These are phyloP conservation scores for Phlyctochytrium arcticum DNA, from an alignment of 192 early-diverging fungal species.

Conservation along the genomic window DNA sequence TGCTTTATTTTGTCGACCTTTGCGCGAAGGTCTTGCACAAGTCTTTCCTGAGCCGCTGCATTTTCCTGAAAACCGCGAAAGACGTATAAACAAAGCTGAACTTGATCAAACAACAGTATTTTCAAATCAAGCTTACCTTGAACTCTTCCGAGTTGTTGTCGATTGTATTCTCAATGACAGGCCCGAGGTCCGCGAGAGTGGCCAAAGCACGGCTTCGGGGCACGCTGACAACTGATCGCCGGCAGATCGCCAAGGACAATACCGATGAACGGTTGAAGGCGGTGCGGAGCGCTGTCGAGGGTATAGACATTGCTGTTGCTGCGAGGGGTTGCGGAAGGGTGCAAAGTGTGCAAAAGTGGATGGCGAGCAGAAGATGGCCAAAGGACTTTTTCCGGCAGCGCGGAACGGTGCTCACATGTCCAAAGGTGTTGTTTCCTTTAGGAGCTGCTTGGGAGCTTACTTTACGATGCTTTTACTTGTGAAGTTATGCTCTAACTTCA, in stretches of 20 bases:
- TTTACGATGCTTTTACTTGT: no score
- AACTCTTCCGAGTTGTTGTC: slow-evolving; percentile 66
- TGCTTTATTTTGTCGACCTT: slow-evolving; percentile 68
- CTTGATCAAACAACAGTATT: neutral
- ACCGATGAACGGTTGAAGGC: no score
- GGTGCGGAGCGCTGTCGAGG: no score
- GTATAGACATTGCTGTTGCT: no score
- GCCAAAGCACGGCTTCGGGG: neutral
- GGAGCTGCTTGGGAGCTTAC: no score
- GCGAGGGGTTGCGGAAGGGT: no score
- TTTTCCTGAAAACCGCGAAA: slow-evolving; percentile 60
- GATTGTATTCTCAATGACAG: slow-evolving; percentile 65
- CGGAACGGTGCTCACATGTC: neutral
- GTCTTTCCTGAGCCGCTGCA: slow-evolving; percentile 57
- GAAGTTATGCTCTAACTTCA: no score
- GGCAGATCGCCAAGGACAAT: no score
- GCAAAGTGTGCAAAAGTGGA: no score
- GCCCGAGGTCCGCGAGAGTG: slow-evolving; percentile 26
- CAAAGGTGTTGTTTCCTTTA: no score
- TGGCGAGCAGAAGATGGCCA: neutral
- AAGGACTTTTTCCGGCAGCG: neutral
- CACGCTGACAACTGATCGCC: no score
- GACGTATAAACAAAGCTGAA: neutral
- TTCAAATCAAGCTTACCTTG: slow-evolving; percentile 47
- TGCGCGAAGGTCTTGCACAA: slow-evolving; percentile 61